These are phyloP conservation scores for Didymella sp. DNA, from an alignment of 2,329 filamentous ascomycete genomes.

Conservation along the genomic window DNA sequence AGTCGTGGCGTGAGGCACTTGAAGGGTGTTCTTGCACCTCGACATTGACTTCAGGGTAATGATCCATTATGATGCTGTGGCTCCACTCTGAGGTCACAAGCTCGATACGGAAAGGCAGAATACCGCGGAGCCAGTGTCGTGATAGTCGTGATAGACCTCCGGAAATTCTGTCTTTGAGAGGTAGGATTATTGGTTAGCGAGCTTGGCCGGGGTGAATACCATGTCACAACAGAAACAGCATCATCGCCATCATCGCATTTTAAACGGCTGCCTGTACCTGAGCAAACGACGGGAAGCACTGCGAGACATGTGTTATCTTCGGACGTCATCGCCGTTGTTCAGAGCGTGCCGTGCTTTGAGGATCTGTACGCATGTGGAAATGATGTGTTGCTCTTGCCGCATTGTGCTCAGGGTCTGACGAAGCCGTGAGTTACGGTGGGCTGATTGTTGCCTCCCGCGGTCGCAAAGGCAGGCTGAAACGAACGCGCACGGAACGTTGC, in stretches of 20 bases:
- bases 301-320: slow-evolving; percentile 17
- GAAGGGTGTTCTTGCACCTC: slow-evolving; percentile 27
- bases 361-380: slow-evolving; percentile 11
- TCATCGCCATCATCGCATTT: slow-evolving; percentile 4
- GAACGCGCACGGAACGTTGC: slow-evolving; percentile 5
- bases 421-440: slow-evolving; percentile 3
- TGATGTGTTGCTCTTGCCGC: slow-evolving; percentile 15
- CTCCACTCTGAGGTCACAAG: slow-evolving; percentile 17
- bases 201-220: not conserved
- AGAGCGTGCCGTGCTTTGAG: slow-evolving; percentile 7
- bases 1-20: slow-evolving; percentile 28
- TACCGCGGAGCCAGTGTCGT: slow-evolving; percentile 6
- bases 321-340: slow-evolving; percentile 18
- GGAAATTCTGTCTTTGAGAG: not conserved
- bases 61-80: slow-evolving; percentile 29
- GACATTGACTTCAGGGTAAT: slow-evolving; percentile 34
- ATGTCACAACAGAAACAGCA: slow-evolving; percentile 1
- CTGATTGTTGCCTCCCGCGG: slow-evolving; percentile 13
- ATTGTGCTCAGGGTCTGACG: slow-evolving; percentile 16
- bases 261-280: slow-evolving; percentile 5
- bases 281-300: slow-evolving; percentile 3
- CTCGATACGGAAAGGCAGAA: slow-evolving; percentile 4
- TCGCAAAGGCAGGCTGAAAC: slow-evolving; percentile 11
- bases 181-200: slow-evolving; percentile 9
- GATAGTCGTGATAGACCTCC: not conserved